phyloP scores from a whole-genome alignment of 306 rosid species.

The Inga leiocalycina region DNA sequence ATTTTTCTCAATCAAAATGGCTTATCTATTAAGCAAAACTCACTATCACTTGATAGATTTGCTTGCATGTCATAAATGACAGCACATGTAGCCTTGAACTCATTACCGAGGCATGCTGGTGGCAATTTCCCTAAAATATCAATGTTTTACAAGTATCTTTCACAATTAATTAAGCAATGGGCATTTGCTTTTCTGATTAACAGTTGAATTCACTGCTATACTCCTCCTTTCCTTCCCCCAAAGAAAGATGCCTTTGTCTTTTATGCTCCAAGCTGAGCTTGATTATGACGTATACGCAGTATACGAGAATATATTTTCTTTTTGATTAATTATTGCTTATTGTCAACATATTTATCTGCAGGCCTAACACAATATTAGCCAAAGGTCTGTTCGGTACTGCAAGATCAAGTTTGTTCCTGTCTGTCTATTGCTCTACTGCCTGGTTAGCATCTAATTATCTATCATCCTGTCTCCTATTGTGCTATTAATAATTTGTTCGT shows the following conservation, averaged over 20 bases:
- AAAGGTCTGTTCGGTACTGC: slow-evolving; percentile 91
- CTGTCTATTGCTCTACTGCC: slow-evolving; percentile 86
- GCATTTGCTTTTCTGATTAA: slow-evolving; percentile 3
- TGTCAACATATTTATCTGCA: slow-evolving; percentile 47
- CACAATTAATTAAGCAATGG: neutral
- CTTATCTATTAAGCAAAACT: neutral
- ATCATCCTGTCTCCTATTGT: slow-evolving; percentile 8
- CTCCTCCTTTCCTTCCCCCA: neutral
- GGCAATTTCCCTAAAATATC: neutral
- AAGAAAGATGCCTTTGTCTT: neutral
- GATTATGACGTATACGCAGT: neutral
- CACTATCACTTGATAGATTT: neutral
- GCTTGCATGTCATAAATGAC: neutral
- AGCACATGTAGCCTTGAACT: neutral
- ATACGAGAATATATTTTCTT: slow-evolving; percentile 7
- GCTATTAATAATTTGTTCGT: slow-evolving; percentile 1
- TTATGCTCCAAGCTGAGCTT: slow-evolving; percentile 5
- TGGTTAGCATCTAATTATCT: slow-evolving; percentile 58
- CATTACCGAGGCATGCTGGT: neutral
- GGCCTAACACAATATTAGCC: slow-evolving; percentile 68
- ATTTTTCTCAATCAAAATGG: neutral
- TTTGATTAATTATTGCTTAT: slow-evolving; percentile 12
- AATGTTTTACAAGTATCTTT: neutral
- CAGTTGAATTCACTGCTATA: neutral
- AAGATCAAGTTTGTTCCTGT: slow-evolving; percentile 95